These are phyloP conservation scores for Lasiodiplodia gonubiensis DNA, from an alignment of 2,329 filamentous ascomycete genomes.

Conservation along the genomic window DNA sequence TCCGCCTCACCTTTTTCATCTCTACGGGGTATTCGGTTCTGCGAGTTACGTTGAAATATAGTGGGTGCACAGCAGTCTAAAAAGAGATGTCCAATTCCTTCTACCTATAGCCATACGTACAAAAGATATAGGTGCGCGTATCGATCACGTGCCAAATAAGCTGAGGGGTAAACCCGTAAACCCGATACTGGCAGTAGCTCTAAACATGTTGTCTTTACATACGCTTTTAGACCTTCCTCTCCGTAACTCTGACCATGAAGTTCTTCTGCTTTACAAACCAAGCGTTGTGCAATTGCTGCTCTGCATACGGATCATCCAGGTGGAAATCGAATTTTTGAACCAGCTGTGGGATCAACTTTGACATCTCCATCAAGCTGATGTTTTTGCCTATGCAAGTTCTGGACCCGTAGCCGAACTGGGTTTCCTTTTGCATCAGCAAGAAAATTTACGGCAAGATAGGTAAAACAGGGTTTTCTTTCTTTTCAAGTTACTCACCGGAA, in stretches of 20 bases:
- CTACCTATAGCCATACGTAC: too few relatives aligned
- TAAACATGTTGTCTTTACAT: too few relatives aligned
- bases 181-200: too few relatives aligned
- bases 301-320: not conserved
- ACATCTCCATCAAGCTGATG: slow-evolving; percentile 45
- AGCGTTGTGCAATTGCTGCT: not conserved
- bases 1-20: too few relatives aligned
- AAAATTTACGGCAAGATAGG: too few relatives aligned
- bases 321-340: slow-evolving; percentile 1
- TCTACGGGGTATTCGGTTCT: too few relatives aligned
- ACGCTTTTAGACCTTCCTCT: not conserved
- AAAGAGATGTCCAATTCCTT: too few relatives aligned
- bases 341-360: slow-evolving; percentile 41
- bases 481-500: not conserved
- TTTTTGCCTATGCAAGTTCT: slow-evolving; percentile 46
- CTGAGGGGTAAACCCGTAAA: too few relatives aligned
- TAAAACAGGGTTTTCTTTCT: not conserved
- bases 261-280: slow-evolving; percentile 22
- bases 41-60: too few relatives aligned
- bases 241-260: slow-evolving; percentile 36
- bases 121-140: too few relatives aligned
- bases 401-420: slow-evolving; percentile 46
- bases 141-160: too few relatives aligned
- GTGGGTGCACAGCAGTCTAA: too few relatives aligned
- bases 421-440: slow-evolving; percentile 35